Evolutionary conservation across 139 green algal genomes (phyloP).

Genomic region (Trebouxia sp.): DNA sequence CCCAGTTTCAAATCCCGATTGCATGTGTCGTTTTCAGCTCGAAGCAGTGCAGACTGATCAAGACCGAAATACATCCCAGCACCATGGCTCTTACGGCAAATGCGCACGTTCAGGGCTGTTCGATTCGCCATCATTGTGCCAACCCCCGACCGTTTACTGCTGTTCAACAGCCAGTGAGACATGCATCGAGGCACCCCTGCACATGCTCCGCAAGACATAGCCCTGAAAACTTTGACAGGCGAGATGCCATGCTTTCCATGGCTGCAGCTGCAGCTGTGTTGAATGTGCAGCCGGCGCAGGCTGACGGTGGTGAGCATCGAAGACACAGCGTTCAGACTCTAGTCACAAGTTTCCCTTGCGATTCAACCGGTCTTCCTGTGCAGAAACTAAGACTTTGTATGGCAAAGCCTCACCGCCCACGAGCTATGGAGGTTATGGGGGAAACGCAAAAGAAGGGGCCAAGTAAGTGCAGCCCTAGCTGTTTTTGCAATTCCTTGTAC

Average conservation of each 20-base stretch:
- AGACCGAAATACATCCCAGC: neutral
- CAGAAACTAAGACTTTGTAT: slow-evolving; percentile 61
- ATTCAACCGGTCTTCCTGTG: neutral
- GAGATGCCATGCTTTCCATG: neutral
- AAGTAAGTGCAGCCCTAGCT: slow-evolving; percentile 40
- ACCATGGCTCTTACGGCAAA: neutral
- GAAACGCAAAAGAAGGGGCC: slow-evolving; percentile 70
- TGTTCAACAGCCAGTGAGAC: neutral
- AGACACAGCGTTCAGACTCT: too few relatives aligned
- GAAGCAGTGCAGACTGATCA: too few relatives aligned
- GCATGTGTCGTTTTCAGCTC: too few relatives aligned
- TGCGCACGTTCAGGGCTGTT: neutral
- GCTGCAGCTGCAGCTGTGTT: neutral
- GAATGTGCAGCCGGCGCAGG: neutral
- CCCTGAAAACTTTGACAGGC: neutral
- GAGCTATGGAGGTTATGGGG: slow-evolving; percentile 82
- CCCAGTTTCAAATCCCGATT: too few relatives aligned
- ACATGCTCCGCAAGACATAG: slow-evolving; percentile 11
- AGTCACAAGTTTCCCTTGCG: too few relatives aligned
- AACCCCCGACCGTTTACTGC: neutral
- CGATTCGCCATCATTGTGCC: neutral
- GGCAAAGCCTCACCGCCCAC: slow-evolving; percentile 75
- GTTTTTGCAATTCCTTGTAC: too few relatives aligned
- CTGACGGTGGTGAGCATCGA: neutral
- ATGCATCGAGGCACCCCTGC: neutral